Percentiles rank a stretch among this genome's conserved stretches.
These are phyloP conservation scores for Boletus eberwhitei DNA, from an alignment of 768 basidiomycete genomes.

Conservation along the genomic window DNA sequence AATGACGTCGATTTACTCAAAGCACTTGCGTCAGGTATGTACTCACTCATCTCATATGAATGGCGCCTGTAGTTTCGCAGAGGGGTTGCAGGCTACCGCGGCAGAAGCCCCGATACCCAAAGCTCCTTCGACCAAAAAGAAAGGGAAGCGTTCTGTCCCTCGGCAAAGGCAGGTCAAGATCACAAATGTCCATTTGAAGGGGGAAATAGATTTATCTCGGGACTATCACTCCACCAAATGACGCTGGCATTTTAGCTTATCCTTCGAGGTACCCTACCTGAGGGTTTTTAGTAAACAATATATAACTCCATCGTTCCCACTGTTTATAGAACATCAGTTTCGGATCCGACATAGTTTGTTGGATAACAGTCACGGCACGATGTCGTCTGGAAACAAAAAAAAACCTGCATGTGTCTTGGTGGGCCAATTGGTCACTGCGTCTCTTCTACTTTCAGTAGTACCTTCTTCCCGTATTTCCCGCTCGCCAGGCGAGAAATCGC, in stretches of 20 bases:
- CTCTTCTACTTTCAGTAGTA: slow-evolving; percentile 41
- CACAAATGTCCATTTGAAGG: slow-evolving; percentile 86
- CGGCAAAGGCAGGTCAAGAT: slow-evolving; percentile 76
- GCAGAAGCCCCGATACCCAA: slow-evolving; percentile 57
- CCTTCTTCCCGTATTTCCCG: slow-evolving; percentile 48
- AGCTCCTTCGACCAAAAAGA: slow-evolving; percentile 66
- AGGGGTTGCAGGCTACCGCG: slow-evolving; percentile 78
- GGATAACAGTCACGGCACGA: background rate
- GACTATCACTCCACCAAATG: slow-evolving; percentile 50
- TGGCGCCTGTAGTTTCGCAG: slow-evolving; percentile 33
- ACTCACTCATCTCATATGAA: background rate
- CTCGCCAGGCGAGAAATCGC: slow-evolving; percentile 31
- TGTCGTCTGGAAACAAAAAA: background rate
- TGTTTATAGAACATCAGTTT: background rate
- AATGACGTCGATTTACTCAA: slow-evolving; percentile 80
- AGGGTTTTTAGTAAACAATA: background rate
- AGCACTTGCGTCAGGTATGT: slow-evolving; percentile 68
- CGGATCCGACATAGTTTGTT: background rate
- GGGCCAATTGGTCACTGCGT: background rate
- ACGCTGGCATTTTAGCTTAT: background rate
- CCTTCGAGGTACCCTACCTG: background rate
- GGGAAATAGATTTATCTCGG: slow-evolving; percentile 78
- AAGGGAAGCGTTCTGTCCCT: slow-evolving; percentile 72
- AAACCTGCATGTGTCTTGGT: background rate
- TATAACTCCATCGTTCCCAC: background rate